Evolutionary conservation across 345 rosid genomes (phyloP).

Genomic region (Zanthoxylum bungeanum): DNA sequence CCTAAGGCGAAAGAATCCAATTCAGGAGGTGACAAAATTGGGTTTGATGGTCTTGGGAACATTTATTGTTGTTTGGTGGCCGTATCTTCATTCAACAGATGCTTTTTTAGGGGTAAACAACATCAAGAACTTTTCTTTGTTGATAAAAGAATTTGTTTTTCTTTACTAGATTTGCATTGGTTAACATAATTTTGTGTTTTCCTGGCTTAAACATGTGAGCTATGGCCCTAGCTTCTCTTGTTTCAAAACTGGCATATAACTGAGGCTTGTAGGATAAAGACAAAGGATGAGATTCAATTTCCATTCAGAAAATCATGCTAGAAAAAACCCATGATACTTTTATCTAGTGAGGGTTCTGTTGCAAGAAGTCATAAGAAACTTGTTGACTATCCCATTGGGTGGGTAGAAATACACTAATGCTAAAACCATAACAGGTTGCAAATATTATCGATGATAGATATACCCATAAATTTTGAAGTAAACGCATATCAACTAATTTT

Average conservation of each 20-base stretch:
- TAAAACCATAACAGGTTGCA: neutral
- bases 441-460: neutral
- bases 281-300: neutral
- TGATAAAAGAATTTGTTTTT: neutral
- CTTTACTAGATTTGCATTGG: neutral
- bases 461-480: neutral
- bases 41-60: conserved; percentile 65
- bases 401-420: neutral
- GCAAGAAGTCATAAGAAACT: neutral
- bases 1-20: conserved; percentile 58
- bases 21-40: conserved; percentile 60
- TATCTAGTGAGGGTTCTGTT: neutral
- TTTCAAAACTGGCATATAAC: neutral
- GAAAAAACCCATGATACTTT: neutral
- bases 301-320: neutral
- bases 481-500: neutral
- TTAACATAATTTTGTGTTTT: neutral
- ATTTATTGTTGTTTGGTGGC: conserved; percentile 89
- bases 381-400: neutral
- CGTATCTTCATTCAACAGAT: conserved; percentile 65
- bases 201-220: neutral
- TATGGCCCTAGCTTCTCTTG: neutral
- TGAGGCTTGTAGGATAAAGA: neutral
- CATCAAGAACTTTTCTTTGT: neutral
- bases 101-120: conserved; percentile 58